Evolutionary conservation across 1,139 yeast species (phyloP).

Genomic region (Kluyveromyces marxianus): DNA sequence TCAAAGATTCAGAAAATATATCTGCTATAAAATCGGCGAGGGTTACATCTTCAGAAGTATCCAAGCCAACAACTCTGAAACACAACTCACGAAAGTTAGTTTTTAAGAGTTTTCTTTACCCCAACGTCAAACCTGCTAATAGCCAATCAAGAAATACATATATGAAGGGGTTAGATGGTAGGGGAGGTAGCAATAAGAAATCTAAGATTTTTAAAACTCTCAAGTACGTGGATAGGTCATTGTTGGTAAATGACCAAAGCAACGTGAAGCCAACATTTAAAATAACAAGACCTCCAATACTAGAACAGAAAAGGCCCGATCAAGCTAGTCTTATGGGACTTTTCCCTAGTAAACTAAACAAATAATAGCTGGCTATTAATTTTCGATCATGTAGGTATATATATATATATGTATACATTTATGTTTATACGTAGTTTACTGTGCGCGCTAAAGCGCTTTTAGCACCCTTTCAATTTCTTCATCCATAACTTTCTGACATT

Average conservation of each 20-base stretch:
- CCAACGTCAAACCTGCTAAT: too few relatives aligned
- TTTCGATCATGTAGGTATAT: not conserved
- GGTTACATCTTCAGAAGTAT: too few relatives aligned
- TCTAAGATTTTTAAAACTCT: not conserved
- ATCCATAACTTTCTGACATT: conserved; percentile 13
- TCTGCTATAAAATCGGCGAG: too few relatives aligned
- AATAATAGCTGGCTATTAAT: not conserved
- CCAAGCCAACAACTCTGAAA: too few relatives aligned
- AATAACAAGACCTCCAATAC: conserved; percentile 3
- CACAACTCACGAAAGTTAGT: not conserved
- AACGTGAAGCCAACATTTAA: conserved; percentile 1
- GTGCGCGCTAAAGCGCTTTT: conserved; percentile 8
- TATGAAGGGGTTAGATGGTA: too few relatives aligned
- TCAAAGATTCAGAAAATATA: too few relatives aligned
- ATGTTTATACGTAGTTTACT: not conserved
- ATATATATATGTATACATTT: not conserved
- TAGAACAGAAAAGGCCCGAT: not conserved
- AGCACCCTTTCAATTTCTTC: conserved; percentile 12
- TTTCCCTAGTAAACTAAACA: not conserved
- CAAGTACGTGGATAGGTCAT: not conserved
- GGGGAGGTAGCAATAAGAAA: not conserved
- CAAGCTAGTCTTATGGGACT: conserved; percentile 10
- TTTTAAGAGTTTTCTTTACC: not conserved
- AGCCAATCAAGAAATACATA: too few relatives aligned
- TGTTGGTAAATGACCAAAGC: not conserved